Percentiles rank a stretch among this genome's conserved stretches.
Evolutionary conservation across 768 basidiomycete species (phyloP).

Genomic region (Tubosaeta sp.): DNA sequence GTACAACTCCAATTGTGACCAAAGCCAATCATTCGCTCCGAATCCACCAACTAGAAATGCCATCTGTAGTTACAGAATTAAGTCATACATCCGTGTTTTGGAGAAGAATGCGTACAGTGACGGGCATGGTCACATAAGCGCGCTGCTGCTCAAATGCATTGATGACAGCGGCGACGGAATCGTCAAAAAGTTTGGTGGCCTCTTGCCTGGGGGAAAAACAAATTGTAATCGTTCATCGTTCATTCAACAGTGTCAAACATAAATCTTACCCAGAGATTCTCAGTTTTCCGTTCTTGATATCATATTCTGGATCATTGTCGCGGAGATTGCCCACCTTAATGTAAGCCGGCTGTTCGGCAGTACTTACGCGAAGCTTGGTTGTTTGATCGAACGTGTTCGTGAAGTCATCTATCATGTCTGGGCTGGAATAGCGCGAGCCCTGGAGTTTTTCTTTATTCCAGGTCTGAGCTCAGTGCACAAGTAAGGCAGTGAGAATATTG

Average conservation of each 20-base stretch:
- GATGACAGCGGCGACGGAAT: conserved; percentile 33
- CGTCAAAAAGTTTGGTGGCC: conserved; percentile 38
- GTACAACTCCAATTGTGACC: conserved; percentile 34
- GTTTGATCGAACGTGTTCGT: conserved; percentile 32
- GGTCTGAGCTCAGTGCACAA: not conserved
- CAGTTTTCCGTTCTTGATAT: conserved; percentile 33
- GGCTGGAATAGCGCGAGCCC: conserved; percentile 23
- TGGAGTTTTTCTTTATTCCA: conserved; percentile 21
- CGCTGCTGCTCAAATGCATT: conserved; percentile 30
- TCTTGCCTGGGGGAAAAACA: conserved; percentile 24
- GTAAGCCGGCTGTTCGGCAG: conserved; percentile 30
- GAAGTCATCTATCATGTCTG: conserved; percentile 31
- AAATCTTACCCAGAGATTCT: conserved; percentile 30
- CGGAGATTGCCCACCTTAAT: conserved; percentile 36
- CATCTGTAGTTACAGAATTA: conserved; percentile 1
- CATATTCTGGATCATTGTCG: conserved; percentile 28
- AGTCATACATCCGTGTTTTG: not conserved
- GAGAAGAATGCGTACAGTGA: conserved; percentile 25
- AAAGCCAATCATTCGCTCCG: conserved; percentile 44
- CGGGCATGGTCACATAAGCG: conserved; percentile 13
- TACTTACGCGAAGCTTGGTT: conserved; percentile 37
- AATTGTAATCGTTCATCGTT: not conserved
- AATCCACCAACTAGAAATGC: conserved; percentile 50
- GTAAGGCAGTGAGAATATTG: not conserved
- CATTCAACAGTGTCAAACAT: not conserved